Percentiles rank a stretch among this genome's conserved stretches.
Conservation (phyloP, 148 eudicot species). For the Cornus florida region DNA sequence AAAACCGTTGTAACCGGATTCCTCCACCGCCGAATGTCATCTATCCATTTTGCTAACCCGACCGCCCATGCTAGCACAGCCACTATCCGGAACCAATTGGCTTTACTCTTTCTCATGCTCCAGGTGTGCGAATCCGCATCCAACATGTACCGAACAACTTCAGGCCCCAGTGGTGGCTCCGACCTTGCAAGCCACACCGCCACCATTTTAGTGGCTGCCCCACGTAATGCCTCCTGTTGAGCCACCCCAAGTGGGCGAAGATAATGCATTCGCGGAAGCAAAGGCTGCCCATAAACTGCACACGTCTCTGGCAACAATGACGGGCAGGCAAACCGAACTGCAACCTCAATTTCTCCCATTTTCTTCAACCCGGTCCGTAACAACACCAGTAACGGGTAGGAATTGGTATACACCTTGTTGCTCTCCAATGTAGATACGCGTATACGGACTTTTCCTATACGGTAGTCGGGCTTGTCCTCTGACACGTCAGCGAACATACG, state of each 20-base stretch:
- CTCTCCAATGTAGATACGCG: conserved; percentile 90
- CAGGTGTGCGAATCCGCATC: conserved; percentile 89
- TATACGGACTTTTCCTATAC: conserved; percentile 77
- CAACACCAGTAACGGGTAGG: conserved; percentile 77
- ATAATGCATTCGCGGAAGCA: conserved; percentile 89
- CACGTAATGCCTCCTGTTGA: conserved; percentile 88
- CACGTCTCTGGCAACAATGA: conserved; percentile 82
- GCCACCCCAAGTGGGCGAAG: conserved; percentile 90
- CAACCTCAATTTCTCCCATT: conserved; percentile 93
- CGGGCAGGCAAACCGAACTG: conserved; percentile 82
- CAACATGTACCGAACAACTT: conserved; percentile 83
- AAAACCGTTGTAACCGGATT: conserved; percentile 81
- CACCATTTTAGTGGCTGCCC: conserved; percentile 83
- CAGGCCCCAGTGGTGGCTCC: conserved; percentile 88
- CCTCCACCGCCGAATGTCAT: conserved; percentile 78
- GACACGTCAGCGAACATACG: conserved; percentile 58
- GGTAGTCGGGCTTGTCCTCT: conserved; percentile 71
- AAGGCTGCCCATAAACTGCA: conserved; percentile 75
- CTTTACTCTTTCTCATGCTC: conserved; percentile 98
- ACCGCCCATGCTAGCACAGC: conserved; percentile 84
- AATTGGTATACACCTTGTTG: conserved; percentile 80
- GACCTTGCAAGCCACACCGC: conserved; percentile 81
- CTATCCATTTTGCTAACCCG: conserved; percentile 88
- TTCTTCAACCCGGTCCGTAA: conserved; percentile 67
- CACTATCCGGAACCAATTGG: conserved; percentile 91